Conservation (phyloP, 2,329 filamentous ascomycete species). For the Beauveria brongniartii region DNA sequence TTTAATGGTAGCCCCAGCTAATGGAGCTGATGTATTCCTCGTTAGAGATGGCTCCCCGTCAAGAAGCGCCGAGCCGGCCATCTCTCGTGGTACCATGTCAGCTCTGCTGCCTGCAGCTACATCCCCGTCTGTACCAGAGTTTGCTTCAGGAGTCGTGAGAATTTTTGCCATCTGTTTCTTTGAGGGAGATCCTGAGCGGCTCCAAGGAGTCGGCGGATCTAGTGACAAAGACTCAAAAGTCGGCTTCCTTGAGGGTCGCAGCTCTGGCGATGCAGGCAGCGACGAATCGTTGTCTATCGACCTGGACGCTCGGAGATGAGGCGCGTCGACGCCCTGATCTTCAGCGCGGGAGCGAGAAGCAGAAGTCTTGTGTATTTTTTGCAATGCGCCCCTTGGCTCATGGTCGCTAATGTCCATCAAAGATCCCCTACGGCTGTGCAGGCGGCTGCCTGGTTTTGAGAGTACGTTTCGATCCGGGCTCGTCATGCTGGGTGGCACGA, state of each 20-base stretch:
- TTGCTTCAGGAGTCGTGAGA: neutral
- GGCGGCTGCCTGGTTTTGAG: constrained; percentile 23
- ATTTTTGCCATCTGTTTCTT: constrained; percentile 22
- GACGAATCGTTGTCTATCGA: constrained; percentile 40
- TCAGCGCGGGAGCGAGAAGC: constrained; percentile 21
- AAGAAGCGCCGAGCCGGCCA: constrained; percentile 7
- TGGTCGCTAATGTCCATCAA: constrained; percentile 32
- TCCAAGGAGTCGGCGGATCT: constrained; percentile 55
- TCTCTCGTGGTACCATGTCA: constrained; percentile 12
- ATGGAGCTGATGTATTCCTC: constrained; percentile 26
- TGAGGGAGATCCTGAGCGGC: constrained; percentile 54
- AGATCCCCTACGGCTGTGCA: constrained; percentile 29
- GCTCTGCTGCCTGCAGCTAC: neutral
- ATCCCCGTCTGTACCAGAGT: neutral
- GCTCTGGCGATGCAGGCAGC: constrained; percentile 43
- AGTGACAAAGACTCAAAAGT: constrained; percentile 50
- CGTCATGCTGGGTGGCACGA: constrained; percentile 25
- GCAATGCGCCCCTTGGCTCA: constrained; percentile 24
- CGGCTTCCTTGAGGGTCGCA: constrained; percentile 37
- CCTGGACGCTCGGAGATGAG: constrained; percentile 26
- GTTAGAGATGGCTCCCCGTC: constrained; percentile 14
- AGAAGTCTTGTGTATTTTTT: constrained; percentile 16
- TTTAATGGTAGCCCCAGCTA: constrained; percentile 39
- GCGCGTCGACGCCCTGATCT: constrained; percentile 42
- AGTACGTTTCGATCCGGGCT: constrained; percentile 23